Evolutionary conservation across 73 alveolate genomes (phyloP).

Genomic region (Paramecium caudatum): DNA sequence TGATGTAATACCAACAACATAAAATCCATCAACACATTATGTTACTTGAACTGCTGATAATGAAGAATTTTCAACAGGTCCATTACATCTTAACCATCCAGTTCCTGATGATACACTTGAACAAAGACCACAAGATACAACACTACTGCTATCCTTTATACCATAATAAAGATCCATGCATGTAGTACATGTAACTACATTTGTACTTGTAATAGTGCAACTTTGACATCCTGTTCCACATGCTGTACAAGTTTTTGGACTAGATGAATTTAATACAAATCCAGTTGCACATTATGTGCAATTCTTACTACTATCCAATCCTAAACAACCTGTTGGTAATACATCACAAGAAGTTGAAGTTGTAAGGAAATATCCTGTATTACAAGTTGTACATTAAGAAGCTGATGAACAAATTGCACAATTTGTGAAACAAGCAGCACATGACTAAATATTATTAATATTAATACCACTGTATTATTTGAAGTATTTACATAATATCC

Average conservation of each 20-base stretch:
- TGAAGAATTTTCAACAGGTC: slow-evolving; percentile 5
- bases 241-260: slow-evolving; percentile 51
- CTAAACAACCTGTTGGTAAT: neutral
- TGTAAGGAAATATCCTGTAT: neutral
- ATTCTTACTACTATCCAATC: slow-evolving; percentile 12
- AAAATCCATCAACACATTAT: slow-evolving; percentile 41
- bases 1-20: neutral
- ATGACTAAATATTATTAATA: neutral
- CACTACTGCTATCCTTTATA: neutral
- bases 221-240: slow-evolving; percentile 18
- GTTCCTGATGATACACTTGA: neutral
- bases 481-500: neutral
- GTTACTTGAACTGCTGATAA: slow-evolving; percentile 13
- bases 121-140: neutral
- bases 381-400: slow-evolving; percentile 20
- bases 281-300: neutral
- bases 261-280: neutral
- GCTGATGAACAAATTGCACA: neutral
- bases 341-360: slow-evolving; percentile 21
- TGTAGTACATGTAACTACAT: neutral
- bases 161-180: slow-evolving; percentile 26
- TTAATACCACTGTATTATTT: neutral
- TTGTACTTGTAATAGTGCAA: neutral
- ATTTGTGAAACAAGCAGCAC: slow-evolving; percentile 4
- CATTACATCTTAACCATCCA: slow-evolving; percentile 50